Evolutionary conservation across 495 filamentous ascomycete genomes (phyloP).

Genomic region (Penicillium subrubescens): DNA sequence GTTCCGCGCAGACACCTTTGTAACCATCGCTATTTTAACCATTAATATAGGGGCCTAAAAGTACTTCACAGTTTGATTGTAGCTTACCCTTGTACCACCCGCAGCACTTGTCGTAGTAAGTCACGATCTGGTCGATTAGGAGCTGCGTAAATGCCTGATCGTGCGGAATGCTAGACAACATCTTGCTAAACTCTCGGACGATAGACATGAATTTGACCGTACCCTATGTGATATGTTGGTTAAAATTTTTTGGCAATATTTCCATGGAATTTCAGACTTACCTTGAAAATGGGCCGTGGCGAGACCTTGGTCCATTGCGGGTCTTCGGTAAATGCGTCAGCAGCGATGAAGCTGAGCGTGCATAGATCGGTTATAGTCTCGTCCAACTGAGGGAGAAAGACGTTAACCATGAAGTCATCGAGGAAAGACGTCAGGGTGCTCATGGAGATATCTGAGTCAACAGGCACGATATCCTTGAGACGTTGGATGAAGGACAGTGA

Average conservation of each 20-base stretch:
- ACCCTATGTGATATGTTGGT: constrained; percentile 46
- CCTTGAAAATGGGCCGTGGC: constrained; percentile 83
- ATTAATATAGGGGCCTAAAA: constrained; percentile 3
- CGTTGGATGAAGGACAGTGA: constrained; percentile 89
- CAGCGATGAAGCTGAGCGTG: constrained; percentile 75
- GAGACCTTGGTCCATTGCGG: constrained; percentile 77
- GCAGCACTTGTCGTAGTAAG: constrained; percentile 88
- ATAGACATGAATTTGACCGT: constrained; percentile 83
- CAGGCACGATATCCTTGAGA: constrained; percentile 87
- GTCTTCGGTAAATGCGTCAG: constrained; percentile 87
- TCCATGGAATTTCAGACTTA: constrained; percentile 14
- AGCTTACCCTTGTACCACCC: constrained; percentile 77
- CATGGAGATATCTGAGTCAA: constrained; percentile 77
- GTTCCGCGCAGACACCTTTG: constrained; percentile 41
- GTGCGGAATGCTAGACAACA: constrained; percentile 93
- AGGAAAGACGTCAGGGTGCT: constrained; percentile 92
- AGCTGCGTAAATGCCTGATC: constrained; percentile 93
- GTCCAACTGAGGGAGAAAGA: constrained; percentile 95
- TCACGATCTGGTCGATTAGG: constrained; percentile 84
- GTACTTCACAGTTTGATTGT: not conserved
- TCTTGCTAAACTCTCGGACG: constrained; percentile 85
- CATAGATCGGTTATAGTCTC: constrained; percentile 91
- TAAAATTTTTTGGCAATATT: not conserved
- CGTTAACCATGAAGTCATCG: constrained; percentile 97
- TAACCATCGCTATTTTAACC: constrained; percentile 40